Evolutionary conservation across 352 stramenopile species (phyloP).

Genomic region (Heterotrichella gracilis): DNA sequence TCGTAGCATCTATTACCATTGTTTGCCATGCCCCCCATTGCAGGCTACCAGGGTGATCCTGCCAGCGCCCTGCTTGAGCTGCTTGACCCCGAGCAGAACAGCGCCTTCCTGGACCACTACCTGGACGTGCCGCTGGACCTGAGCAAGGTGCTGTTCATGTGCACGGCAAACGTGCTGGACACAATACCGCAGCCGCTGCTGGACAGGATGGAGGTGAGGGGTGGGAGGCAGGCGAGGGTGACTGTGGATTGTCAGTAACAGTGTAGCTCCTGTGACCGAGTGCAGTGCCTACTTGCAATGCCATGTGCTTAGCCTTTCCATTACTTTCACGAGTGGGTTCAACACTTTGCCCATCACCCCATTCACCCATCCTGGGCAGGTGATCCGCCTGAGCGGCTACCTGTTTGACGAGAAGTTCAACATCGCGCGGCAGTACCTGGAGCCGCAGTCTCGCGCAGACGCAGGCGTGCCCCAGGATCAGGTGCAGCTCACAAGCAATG

Average conservation of each 20-base stretch:
- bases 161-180: slow-evolving; percentile 70
- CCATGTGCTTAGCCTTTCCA: too few species aligned
- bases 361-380: too few species aligned
- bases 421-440: slow-evolving; percentile 82
- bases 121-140: slow-evolving; percentile 88
- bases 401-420: slow-evolving; percentile 79
- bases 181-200: slow-evolving; percentile 75
- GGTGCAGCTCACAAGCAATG: slow-evolving; percentile 53
- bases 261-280: too few species aligned
- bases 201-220: slow-evolving; percentile 98
- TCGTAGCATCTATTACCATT: too few species aligned
- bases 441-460: slow-evolving; percentile 68
- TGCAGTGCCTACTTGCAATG: too few species aligned
- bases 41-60: slow-evolving; percentile 59
- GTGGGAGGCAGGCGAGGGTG: too few species aligned
- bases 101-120: slow-evolving; percentile 82
- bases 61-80: slow-evolving; percentile 74
- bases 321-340: too few species aligned
- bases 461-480: slow-evolving; percentile 43
- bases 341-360: too few species aligned
- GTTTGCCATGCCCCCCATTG: too few species aligned
- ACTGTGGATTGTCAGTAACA: too few species aligned
- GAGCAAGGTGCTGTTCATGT: slow-evolving; percentile 67
- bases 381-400: slow-evolving; percentile 72
- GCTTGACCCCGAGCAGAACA: slow-evolving; percentile 79